Evolutionary conservation across 2,329 filamentous ascomycete genomes (phyloP).

Genomic region (Ilyonectria sp.): DNA sequence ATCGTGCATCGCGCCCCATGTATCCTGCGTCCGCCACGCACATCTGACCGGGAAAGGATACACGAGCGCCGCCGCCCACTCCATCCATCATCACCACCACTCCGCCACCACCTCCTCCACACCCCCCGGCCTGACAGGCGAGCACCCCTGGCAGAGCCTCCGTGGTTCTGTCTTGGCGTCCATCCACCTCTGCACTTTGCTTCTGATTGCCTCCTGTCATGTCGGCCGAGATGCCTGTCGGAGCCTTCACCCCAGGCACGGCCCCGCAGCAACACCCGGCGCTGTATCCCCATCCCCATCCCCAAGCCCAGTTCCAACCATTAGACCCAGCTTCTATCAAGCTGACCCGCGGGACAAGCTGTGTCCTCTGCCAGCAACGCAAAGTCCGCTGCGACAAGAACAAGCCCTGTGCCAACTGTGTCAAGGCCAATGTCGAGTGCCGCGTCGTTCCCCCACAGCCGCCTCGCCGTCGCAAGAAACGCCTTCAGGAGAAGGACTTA

Average conservation of each 20-base stretch:
- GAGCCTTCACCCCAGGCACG: conserved; percentile 38
- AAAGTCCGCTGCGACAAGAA: conserved; percentile 83
- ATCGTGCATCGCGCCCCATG: conserved; percentile 15
- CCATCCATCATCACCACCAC: conserved; percentile 1
- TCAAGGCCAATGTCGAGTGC: conserved; percentile 74
- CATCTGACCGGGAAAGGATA: conserved; percentile 12
- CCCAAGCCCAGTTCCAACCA: conserved; percentile 40
- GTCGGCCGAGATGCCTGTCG: conserved; percentile 37
- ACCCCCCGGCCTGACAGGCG: conserved; percentile 15
- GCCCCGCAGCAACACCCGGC: conserved; percentile 43
- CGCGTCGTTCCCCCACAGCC: conserved; percentile 70
- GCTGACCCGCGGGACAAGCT: conserved; percentile 73
- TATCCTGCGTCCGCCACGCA: conserved; percentile 10
- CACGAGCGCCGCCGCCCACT: not conserved
- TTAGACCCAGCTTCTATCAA: conserved; percentile 64
- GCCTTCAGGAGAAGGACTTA: conserved; percentile 79
- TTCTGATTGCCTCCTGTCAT: conserved; percentile 2
- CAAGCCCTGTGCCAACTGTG: conserved; percentile 79
- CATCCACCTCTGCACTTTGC: not conserved
- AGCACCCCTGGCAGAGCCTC: conserved; percentile 13
- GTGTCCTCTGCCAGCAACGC: conserved; percentile 81
- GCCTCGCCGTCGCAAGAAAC: conserved; percentile 72
- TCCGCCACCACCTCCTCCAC: conserved; percentile 6
- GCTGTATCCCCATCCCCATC: conserved; percentile 34
- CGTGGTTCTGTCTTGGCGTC: conserved; percentile 10